A percentile compares a stretch with the other conserved stretches of the same genome.
phyloP scores from a whole-genome alignment of 805 yeast genomes.

The Myxozyma geophila region DNA sequence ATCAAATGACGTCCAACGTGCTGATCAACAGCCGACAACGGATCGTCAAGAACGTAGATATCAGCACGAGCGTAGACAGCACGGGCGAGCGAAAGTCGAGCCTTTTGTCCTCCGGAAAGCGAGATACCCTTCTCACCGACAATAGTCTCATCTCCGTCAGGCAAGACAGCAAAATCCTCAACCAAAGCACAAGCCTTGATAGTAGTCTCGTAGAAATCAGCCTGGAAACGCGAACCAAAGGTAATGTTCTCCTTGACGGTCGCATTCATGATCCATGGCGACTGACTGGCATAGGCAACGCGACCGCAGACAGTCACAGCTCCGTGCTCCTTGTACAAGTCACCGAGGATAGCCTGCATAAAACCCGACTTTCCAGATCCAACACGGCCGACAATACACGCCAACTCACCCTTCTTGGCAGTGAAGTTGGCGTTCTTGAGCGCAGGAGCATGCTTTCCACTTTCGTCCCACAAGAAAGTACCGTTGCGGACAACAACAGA shows the following conservation, averaged over 20 bases:
- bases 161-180: conserved; percentile 75
- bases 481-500: conserved; percentile 48
- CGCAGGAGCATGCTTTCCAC: conserved; percentile 71
- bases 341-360: conserved; percentile 80
- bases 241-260: conserved; percentile 86
- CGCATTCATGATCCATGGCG: conserved; percentile 97
- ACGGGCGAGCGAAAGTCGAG: conserved; percentile 89
- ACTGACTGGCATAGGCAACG: conserved; percentile 88
- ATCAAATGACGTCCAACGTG: conserved; percentile 90
- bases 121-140: conserved; percentile 99
- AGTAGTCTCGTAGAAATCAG: conserved; percentile 77
- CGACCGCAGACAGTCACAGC: conserved; percentile 71
- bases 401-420: conserved; percentile 75
- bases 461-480: conserved; percentile 64
- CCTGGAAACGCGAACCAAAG: conserved; percentile 85
- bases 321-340: conserved; percentile 76
- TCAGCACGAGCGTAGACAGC: conserved; percentile 96
- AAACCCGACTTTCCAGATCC: conserved; percentile 90
- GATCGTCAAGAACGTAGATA: conserved; percentile 86
- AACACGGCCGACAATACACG: conserved; percentile 86
- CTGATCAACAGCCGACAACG: conserved; percentile 95
- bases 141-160: conserved; percentile 87
- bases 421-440: conserved; percentile 65
- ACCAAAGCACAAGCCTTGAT: conserved; percentile 85
- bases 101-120: conserved; percentile 96